Conservation (phyloP, 768 basidiomycete genomes). For the Porphyrellus cyaneotinctus region DNA sequence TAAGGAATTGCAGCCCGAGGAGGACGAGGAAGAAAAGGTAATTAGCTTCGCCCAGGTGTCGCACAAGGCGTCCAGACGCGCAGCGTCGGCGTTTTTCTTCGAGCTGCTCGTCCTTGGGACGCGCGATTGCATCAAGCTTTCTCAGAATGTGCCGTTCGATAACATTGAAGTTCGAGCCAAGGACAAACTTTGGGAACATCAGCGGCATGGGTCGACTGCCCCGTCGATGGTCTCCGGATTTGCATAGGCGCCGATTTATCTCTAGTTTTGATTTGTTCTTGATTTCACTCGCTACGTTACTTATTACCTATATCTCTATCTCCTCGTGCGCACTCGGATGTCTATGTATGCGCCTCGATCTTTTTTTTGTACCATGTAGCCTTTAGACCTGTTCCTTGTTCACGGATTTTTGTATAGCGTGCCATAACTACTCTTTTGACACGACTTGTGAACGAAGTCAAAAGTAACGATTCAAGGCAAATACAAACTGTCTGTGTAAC, state of each 20-base stretch:
- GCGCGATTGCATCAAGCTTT: slow-evolving; percentile 81
- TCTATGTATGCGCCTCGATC: neutral
- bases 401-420: slow-evolving; percentile 1
- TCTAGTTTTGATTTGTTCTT: slow-evolving; percentile 16
- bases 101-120: slow-evolving; percentile 93
- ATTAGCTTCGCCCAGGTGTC: slow-evolving; percentile 79
- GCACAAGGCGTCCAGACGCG: slow-evolving; percentile 84
- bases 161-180: slow-evolving; percentile 84
- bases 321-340: neutral
- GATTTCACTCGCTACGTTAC: neutral
- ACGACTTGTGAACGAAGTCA: no score
- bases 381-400: neutral
- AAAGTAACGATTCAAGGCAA: no score
- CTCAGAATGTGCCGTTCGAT: slow-evolving; percentile 71
- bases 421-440: no score
- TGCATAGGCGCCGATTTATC: slow-evolving; percentile 20
- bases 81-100: slow-evolving; percentile 96
- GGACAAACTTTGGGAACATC: slow-evolving; percentile 80
- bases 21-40: slow-evolving; percentile 50
- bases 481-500: no score
- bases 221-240: slow-evolving; percentile 47
- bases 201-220: slow-evolving; percentile 40
- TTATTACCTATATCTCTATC: neutral
- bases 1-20: slow-evolving; percentile 58
- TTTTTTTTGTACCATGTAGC: slow-evolving; percentile 8